Conservation (phyloP, 148 eudicot genomes). For the Nepenthes mirabilis region DNA sequence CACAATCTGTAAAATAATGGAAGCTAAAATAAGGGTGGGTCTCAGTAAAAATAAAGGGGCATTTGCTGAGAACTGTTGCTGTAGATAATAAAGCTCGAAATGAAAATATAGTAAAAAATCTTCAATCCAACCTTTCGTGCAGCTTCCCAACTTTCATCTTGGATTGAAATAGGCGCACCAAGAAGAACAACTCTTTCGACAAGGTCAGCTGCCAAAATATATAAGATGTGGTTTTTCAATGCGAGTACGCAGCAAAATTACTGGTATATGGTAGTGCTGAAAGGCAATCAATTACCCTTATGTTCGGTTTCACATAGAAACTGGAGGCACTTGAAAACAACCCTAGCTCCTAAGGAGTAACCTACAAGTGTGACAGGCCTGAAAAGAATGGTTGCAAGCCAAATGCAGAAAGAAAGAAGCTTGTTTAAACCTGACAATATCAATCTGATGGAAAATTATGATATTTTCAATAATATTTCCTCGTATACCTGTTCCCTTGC, state of each 20-base stretch:
- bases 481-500: conserved; percentile 79
- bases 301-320: conserved; percentile 42
- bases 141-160: conserved; percentile 83
- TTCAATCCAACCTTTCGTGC: conserved; percentile 49
- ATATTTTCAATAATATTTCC: conserved; percentile 1
- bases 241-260: background rate
- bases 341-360: conserved; percentile 95
- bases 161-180: conserved; percentile 76
- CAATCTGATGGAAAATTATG: background rate
- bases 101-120: conserved; percentile 1
- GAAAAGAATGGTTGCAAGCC: conserved; percentile 16
- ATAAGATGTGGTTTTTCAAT: conserved; percentile 6
- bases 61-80: background rate
- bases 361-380: conserved; percentile 99
- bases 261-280: background rate
- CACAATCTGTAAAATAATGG: conserved; percentile 50
- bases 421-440: background rate
- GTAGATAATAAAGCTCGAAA: background rate
- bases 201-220: conserved; percentile 50
- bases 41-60: background rate
- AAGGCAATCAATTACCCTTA: conserved; percentile 28
- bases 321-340: conserved; percentile 85
- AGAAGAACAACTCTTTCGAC: conserved; percentile 96
- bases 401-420: background rate
- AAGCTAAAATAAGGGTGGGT: background rate